Evolutionary conservation across 306 rosid genomes (phyloP).

Genomic region (Gynostemma pentaphyllum): DNA sequence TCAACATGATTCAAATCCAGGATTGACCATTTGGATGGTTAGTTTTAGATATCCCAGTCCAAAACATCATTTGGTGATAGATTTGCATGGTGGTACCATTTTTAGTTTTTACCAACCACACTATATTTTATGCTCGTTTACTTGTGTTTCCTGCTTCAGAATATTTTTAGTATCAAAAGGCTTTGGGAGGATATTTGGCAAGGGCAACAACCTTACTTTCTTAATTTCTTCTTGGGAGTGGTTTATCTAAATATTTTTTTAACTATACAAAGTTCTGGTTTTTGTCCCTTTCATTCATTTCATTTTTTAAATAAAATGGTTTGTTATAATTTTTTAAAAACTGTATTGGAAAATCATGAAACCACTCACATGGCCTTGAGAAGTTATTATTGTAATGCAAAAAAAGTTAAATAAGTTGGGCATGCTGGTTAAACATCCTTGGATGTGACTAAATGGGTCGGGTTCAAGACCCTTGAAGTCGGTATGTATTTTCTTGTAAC

Average conservation of each 20-base stretch:
- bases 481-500: background rate
- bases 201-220: background rate
- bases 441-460: background rate
- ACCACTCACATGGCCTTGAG: background rate
- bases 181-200: background rate
- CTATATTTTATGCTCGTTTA: background rate
- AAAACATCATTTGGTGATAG: background rate
- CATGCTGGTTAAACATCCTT: background rate
- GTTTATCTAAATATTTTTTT: background rate
- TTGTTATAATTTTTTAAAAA: background rate
- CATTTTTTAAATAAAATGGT: background rate
- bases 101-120: background rate
- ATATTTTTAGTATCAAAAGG: background rate
- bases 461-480: background rate
- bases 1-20: background rate
- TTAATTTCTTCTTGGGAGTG: background rate
- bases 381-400: background rate
- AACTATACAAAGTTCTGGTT: no score
- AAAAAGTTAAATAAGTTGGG: no score
- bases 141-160: background rate
- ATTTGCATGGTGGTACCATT: background rate
- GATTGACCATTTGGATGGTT: background rate
- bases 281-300: background rate
- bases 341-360: background rate
- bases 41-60: background rate